Evolutionary conservation across 1,139 yeast species (phyloP), one percentile per base, ranked within the genome.

Genomic region (Fermentozyma sake): DNA sequence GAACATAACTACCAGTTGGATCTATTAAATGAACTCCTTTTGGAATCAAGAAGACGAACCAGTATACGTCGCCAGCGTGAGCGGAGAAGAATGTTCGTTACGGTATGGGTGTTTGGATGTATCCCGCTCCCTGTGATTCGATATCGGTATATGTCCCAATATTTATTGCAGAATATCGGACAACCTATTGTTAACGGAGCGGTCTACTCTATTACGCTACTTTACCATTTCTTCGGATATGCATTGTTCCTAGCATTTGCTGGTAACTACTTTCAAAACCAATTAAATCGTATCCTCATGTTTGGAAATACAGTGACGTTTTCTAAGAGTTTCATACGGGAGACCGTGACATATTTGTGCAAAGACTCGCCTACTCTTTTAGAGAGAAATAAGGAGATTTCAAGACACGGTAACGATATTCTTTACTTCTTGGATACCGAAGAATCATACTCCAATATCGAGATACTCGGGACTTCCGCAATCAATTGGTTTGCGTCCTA

Each of bases 1-100:
- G 19, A 22, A n/a, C 24, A 22, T 8, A 22, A 22, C 11, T 13
- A 22, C 12, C 16, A 22, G 8, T 16, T 22, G n/a, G 24, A 22
- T 8, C 18, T 7, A 12, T 16, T 22, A 14, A 22, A 16, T 8
- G 24, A 22, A 15, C 2, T 22, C 6, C 16, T 16, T 12, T 16
- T 16, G 4, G 19, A 22, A 22, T 15, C 11, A 15, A 22, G 24
- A 22, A 18, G 13, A n/a, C 15, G 7, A n/a, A n/a, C n/a, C n/a
- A n/a, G n/a, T n/a, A n/a, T n/a, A n/a, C n/a, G n/a, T n/a, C n/a
- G n/a, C n/a, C n/a, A n/a, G n/a, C n/a, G n/a, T n/a, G n/a, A n/a
- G n/a, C n/a, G n/a, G n/a, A n/a, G n/a, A n/a, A n/a, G n/a, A n/a
- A n/a, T n/a, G n/a, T n/a, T n/a, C n/a, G n/a, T n/a, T n/a, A n/a